Conservation (phyloP, 768 basidiomycete genomes). For the Mycena belliarum region DNA sequence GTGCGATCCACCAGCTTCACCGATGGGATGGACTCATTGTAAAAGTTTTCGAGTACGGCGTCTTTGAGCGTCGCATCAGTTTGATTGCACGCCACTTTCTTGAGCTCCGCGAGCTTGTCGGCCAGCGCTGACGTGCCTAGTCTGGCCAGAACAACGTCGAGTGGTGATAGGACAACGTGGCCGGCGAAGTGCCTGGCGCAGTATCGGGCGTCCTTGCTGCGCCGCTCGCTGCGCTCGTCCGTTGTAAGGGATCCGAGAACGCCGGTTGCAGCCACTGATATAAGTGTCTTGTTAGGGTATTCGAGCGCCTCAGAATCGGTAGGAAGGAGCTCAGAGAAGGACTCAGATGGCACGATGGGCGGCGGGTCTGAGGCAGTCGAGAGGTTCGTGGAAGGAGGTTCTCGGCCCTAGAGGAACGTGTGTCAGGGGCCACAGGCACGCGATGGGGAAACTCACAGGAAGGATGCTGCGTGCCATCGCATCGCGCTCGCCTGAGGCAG, state of each 20-base stretch:
- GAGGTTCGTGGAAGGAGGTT: slow-evolving; percentile 3
- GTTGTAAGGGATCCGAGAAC: neutral
- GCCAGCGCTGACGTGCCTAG: neutral
- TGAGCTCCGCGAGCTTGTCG: slow-evolving; percentile 6
- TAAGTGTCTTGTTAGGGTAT: slow-evolving; percentile 7
- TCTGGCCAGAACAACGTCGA: slow-evolving; percentile 8
- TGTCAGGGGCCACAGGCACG: slow-evolving; percentile 2
- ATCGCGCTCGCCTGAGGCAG: neutral
- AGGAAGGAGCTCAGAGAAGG: slow-evolving; percentile 1
- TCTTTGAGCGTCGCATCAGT: neutral
- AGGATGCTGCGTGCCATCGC: slow-evolving; percentile 1
- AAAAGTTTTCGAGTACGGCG: neutral
- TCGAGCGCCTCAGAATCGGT: slow-evolving; percentile 5
- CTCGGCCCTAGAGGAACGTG: slow-evolving; percentile 1
- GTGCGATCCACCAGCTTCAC: neutral
- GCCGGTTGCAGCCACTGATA: neutral
- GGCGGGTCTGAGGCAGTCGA: slow-evolving; percentile 1
- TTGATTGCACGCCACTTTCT: neutral
- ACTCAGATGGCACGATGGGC: slow-evolving; percentile 6
- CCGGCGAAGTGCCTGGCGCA: neutral
- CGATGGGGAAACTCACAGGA: slow-evolving; percentile 3
- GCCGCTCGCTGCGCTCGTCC: slow-evolving; percentile 1
- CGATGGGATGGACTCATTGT: slow-evolving; percentile 1
- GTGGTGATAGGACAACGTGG: neutral
- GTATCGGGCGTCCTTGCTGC: neutral